Base-by-base conservation (phyloP, 169 alveolate species). In the Plasmodium gonderi region DNA sequence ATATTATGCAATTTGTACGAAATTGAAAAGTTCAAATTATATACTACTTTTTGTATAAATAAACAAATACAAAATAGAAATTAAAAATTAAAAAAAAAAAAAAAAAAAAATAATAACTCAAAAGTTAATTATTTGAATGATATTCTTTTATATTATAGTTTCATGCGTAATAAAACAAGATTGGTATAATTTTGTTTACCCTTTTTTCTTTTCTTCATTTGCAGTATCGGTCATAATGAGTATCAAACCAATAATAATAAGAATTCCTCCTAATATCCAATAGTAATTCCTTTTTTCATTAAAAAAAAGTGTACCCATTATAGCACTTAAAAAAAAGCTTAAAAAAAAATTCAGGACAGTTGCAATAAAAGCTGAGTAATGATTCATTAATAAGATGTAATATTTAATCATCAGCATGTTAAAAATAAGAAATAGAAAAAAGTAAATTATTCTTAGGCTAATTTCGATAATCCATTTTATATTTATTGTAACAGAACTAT, bases 291-390 rank as follows among this genome's bases (percentile, higher is more conserved):
- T 75, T 47, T 36, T 75, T 29, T 87, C 93, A 74, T 65, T 51
- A 23, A 87, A 87, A 51, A 87, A 87, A 74, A 87, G 40, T 12
- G 31, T 44, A 38, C 93, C 93, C n/a, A 75, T 74, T 74, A 75
- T 51, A 74, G 93, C 89, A 75, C 89, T 87, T 75, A 75, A 64
- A 74, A 87, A 54, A 75, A 87, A 87, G 45, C 45, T 87, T 20
- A 87, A 75, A 26, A 77, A 42, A 83, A 83, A 87, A 54, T 87
- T 87, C 14, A 87, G 42, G 17, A 75, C n/a, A 68, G 93, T 87
- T 31, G 93, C 68, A 20, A 75, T 42, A 67, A 87, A 87, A 42
- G 89, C 93, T 36, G 89, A 87, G 68, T 87, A 75, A 44, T 75
- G 47, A 14, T 74, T 87, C 93, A 87, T 87, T 68, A 87, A 26